phyloP scores from a whole-genome alignment of 2,329 filamentous ascomycete genomes.

The Cytospora piceae region DNA sequence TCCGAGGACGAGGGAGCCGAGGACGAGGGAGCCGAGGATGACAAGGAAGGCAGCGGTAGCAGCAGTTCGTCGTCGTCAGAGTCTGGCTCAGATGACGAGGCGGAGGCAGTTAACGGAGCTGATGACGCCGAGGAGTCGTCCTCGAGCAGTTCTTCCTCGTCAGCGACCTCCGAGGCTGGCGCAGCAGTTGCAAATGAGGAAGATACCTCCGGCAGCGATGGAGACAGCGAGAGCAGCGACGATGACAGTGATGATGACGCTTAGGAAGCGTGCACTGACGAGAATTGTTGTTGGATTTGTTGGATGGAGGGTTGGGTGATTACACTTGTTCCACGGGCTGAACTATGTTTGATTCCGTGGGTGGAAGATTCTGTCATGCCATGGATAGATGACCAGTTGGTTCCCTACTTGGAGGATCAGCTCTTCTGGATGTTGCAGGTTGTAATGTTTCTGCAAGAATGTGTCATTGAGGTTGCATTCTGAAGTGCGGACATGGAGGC shows the following conservation, averaged over 20 bases:
- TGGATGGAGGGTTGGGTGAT: background rate
- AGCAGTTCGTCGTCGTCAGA: slow-evolving; percentile 43
- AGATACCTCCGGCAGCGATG: slow-evolving; percentile 28
- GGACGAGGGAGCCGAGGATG: slow-evolving; percentile 34
- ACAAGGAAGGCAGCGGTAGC: slow-evolving; percentile 42
- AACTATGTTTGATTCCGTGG: background rate
- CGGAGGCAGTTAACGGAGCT: slow-evolving; percentile 28
- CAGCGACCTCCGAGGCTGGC: slow-evolving; percentile 10
- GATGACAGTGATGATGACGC: slow-evolving; percentile 33
- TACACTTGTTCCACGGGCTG: background rate
- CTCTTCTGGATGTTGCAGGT: background rate
- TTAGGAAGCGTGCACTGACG: background rate
- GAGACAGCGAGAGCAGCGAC: slow-evolving; percentile 31
- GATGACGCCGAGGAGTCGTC: slow-evolving; percentile 31
- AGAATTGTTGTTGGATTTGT: background rate
- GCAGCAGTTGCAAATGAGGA: slow-evolving; percentile 29
- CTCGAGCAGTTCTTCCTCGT: slow-evolving; percentile 37
- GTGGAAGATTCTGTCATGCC: background rate
- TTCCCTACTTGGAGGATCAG: background rate
- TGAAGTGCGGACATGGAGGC: background rate
- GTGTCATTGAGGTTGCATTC: background rate
- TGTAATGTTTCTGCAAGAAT: background rate
- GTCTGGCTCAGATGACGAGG: slow-evolving; percentile 40
- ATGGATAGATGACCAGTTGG: background rate
- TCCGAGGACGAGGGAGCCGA: slow-evolving; percentile 41